Evolutionary conservation across 1,139 yeast species (phyloP).

Genomic region (Meyerozyma carpophila): DNA sequence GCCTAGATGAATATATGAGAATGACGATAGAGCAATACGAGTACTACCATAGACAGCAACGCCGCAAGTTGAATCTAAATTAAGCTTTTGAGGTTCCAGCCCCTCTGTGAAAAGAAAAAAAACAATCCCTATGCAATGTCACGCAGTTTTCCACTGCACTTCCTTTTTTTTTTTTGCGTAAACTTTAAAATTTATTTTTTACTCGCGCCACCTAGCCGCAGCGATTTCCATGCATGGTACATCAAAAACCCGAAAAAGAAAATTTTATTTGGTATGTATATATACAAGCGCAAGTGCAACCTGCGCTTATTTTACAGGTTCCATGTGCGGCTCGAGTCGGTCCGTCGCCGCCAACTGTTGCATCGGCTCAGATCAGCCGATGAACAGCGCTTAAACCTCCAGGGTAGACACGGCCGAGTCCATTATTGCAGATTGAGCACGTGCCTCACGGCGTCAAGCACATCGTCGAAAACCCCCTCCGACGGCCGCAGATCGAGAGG

Average conservation of each 20-base stretch:
- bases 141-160: no score
- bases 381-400: background rate
- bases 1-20: background rate
- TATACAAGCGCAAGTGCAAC: background rate
- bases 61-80: no score
- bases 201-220: background rate
- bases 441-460: slow-evolving; percentile 36
- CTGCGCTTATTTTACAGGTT: background rate
- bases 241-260: background rate
- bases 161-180: background rate
- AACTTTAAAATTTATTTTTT: background rate
- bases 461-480: slow-evolving; percentile 46
- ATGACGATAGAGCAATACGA: background rate
- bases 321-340: background rate
- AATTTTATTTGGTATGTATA: no score
- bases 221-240: background rate
- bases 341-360: background rate
- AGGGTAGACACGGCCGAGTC: background rate
- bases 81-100: no score
- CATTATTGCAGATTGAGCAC: slow-evolving; percentile 6
- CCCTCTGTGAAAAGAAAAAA: no score
- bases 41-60: background rate
- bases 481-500: slow-evolving; percentile 32
- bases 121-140: no score
- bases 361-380: background rate